Evolutionary conservation across 31 red algal genomes (phyloP), one percentile per base, ranked within the genome.

Genomic region (Porphyra umbilicalis): DNA sequence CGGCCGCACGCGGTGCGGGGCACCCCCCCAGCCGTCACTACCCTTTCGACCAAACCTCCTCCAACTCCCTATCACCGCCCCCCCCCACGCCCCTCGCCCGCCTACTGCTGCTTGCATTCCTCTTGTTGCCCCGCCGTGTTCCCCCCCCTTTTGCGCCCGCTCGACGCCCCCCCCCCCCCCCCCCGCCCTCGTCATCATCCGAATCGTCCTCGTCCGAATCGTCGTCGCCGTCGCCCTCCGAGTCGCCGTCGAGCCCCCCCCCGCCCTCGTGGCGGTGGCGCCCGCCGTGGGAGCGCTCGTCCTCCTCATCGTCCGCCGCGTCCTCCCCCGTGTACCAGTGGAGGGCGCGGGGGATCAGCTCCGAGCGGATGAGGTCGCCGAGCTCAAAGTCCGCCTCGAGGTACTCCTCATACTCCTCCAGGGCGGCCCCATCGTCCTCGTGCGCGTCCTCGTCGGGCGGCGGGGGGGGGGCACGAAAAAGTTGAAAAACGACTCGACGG

Each of bases 401-500:
- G 36, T 86, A 75, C 9, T 94, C 92, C 38, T 90, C 88, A 34
- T 89, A 68, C 85, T 92, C 90, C 35, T 87, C 88, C 77, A 79
- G 11, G 10, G 79, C 44, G 20, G 34, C 42, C 8, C 33, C 75
- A 0, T 88, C 85, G 13, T 74, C 71, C 25, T 87, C 80, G 33
- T 79, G 77, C 29, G 79, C 84, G 33, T 32, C 68, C 25, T 85
- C 79, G 29, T 37, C 71, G 32, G 81, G 37, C 7, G 39, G 31
- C 39, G 34, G 34, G 6, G 92, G 85, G 39, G 90, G 85, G 80
- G 80, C 9, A 38, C 82, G 79, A 94, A 94, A 68, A 94, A 94
- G 82, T 94, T 90, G 88, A 94, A 94, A 79, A 94, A 94, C 34
- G 87, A 90, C 57, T 94, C 92, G 25, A 82, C 85, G 25, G 79